Percentiles rank a stretch among this genome's conserved stretches.
Evolutionary conservation across 2,329 filamentous ascomycete genomes (phyloP).

Genomic region (Alternaria infectoria): DNA sequence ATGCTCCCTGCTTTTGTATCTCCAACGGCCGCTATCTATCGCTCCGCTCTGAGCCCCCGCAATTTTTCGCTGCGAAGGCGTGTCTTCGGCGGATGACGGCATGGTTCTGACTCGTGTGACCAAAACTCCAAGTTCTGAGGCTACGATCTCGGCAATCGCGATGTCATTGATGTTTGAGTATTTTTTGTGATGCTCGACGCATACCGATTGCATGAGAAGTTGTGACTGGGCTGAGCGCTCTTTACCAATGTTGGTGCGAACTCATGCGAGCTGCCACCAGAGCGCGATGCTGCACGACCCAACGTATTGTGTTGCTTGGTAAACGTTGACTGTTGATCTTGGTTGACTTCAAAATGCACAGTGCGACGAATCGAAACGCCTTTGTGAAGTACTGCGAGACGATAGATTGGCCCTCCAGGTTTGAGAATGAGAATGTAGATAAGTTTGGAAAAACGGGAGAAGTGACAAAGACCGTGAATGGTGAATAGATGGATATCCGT

Average conservation of each 20-base stretch:
- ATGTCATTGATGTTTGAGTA: not conserved
- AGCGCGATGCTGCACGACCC: not conserved
- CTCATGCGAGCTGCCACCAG: not conserved
- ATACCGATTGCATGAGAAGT: not conserved
- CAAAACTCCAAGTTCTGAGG: not conserved
- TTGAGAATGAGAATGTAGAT: not conserved
- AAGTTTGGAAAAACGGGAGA: not conserved
- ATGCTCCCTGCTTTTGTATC: not conserved
- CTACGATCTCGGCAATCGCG: not conserved
- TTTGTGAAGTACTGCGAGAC: not conserved
- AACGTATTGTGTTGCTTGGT: not conserved
- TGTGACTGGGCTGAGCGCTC: not conserved
- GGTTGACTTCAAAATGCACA: not conserved
- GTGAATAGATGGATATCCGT: not conserved
- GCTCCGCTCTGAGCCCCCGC: not conserved
- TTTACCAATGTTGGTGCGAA: not conserved
- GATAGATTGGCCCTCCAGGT: not conserved
- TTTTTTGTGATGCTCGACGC: not conserved
- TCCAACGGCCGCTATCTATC: not conserved
- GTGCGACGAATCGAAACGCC: not conserved
- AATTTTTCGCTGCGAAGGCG: not conserved
- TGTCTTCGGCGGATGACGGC: constrained; percentile 4
- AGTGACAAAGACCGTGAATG: not conserved
- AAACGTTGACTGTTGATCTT: not conserved
- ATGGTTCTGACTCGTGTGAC: constrained; percentile 1